Conservation (phyloP, 192 early-diverging fungal species). For the Backusella tuberculispora region DNA sequence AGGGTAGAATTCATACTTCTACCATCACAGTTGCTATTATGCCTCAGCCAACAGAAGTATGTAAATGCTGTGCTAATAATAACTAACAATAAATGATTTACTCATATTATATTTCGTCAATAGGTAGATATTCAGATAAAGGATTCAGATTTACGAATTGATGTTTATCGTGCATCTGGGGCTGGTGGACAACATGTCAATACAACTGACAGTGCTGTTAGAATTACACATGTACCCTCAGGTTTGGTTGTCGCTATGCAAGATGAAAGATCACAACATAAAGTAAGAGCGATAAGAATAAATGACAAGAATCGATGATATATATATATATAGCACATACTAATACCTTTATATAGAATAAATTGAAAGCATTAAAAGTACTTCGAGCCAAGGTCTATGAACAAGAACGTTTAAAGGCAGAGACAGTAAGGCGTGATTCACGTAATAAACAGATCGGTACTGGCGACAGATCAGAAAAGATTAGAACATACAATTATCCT, state of each 20-base stretch:
- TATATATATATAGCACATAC: neutral
- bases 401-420: slow-evolving; percentile 62
- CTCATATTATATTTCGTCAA: neutral
- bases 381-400: slow-evolving; percentile 81
- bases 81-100: too few species aligned
- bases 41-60: slow-evolving; percentile 69
- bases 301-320: neutral
- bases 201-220: slow-evolving; percentile 92
- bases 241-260: slow-evolving; percentile 88
- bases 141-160: slow-evolving; percentile 69
- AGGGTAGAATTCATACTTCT: slow-evolving; percentile 79
- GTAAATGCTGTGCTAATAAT: neutral
- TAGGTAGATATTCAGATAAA: slow-evolving; percentile 67
- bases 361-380: slow-evolving; percentile 84
- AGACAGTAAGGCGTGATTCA: slow-evolving; percentile 58
- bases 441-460: slow-evolving; percentile 63
- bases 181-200: slow-evolving; percentile 96
- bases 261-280: slow-evolving; percentile 92
- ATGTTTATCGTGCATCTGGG: slow-evolving; percentile 76
- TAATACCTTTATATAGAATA: slow-evolving; percentile 61
- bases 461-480: slow-evolving; percentile 81
- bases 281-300: slow-evolving; percentile 33
- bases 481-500: slow-evolving; percentile 82
- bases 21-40: slow-evolving; percentile 81
- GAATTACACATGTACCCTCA: slow-evolving; percentile 91